Base-by-base conservation (phyloP, 371 early-diverging fungal species). In the Amoeboaphelidium protococcarum region DNA sequence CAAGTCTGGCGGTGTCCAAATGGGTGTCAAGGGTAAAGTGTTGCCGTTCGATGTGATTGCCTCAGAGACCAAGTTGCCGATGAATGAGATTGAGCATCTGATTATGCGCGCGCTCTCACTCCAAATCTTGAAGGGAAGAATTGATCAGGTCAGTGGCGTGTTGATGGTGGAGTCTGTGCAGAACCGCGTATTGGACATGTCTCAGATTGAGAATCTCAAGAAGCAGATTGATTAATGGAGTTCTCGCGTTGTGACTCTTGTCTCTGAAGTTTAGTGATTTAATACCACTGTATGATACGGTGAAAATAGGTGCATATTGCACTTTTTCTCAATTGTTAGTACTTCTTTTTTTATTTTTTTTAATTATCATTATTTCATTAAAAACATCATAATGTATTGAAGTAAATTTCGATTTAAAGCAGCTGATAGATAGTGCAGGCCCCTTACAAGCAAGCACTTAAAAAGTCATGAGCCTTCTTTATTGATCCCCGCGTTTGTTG, bases 71-170 rank as follows among this genome's bases (percentile, higher is more conserved):
- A 68, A 78, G 46, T 64, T 95, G 46, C 72, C 81, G 1, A 50
- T 70, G n/a, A 76, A 79, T 43, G 82, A 78, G 59, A 90, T 92
- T 22, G 96, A 96, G 63, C 87, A 87, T 57, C 59, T 96, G 48
- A 75, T 92, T 13, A 96, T 96, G 96, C 85, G 85, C 66, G 92
- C 89, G 1, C 60, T 96, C 51, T 76, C 81, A 27, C 68, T 96
- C 48, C 82, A 80, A 0, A 59, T 96, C 48, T 79, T 96, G 53
- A 74, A 75, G 47, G 96, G 96, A 2, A 74, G 76, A 24, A 90
- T 96, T 60, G 91, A 96, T 55, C 87, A 96, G 62, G 85, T 94
- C 16, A 86, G 80, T 43, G 65, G 73, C 50, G 64, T 74, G 2
- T 84, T 94, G 2, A 63, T 66, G 26, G 66, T 68, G 52, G 41